These are phyloP conservation scores for Suillus lakei DNA, from an alignment of 768 basidiomycete genomes.

Conservation along the genomic window DNA sequence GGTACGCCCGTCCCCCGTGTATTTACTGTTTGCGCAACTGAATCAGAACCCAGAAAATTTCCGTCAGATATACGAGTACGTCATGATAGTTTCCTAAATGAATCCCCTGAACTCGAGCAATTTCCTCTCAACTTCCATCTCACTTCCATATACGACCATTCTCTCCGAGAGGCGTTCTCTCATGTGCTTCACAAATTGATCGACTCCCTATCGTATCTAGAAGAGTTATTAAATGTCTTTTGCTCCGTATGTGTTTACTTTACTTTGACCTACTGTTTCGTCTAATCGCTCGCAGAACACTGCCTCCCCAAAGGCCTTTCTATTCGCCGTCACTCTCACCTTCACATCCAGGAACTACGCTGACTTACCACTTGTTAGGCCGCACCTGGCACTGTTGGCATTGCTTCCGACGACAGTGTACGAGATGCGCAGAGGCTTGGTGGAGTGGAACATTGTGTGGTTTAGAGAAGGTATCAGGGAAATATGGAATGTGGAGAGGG, in stretches of 20 bases:
- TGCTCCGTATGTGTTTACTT: constrained; percentile 58
- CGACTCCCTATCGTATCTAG: constrained; percentile 82
- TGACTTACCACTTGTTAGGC: constrained; percentile 86
- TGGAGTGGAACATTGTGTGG: constrained; percentile 88
- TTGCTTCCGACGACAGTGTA: constrained; percentile 75
- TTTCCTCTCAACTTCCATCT: constrained; percentile 86
- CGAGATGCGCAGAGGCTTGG: constrained; percentile 71
- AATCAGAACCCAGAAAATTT: constrained; percentile 70
- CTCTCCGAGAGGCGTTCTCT: constrained; percentile 91
- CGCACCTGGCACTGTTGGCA: constrained; percentile 71
- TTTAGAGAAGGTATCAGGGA: constrained; percentile 84
- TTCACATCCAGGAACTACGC: constrained; percentile 65
- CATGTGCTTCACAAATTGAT: constrained; percentile 87
- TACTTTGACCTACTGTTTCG: not conserved
- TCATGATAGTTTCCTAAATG: constrained; percentile 78
- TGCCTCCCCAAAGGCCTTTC: constrained; percentile 89
- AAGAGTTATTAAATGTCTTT: constrained; percentile 86
- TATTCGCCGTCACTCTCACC: constrained; percentile 76
- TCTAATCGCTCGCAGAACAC: constrained; percentile 63
- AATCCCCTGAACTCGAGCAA: constrained; percentile 75
- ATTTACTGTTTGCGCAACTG: not conserved
- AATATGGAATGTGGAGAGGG: constrained; percentile 77
- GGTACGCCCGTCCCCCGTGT: constrained; percentile 49
- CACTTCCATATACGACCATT: constrained; percentile 92
- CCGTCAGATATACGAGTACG: constrained; percentile 86